Evolutionary conservation across 1,284 basidiomycete genomes (phyloP).

Genomic region (Papiliotrema flavescens): DNA sequence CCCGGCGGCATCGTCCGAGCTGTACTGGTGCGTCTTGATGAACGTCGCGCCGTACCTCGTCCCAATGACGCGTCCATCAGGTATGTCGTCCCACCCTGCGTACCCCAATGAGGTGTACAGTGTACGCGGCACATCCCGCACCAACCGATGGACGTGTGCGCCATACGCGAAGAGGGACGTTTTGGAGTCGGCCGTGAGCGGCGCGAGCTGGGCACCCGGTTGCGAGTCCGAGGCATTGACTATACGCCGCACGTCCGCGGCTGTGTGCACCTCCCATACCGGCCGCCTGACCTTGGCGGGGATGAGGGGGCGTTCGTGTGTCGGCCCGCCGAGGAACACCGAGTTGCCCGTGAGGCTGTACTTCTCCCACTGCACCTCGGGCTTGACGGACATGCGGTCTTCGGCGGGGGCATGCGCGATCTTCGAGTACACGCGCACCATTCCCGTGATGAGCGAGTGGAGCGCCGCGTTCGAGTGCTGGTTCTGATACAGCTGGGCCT

Average conservation of each 20-base stretch:
- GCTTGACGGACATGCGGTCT: constrained; percentile 10
- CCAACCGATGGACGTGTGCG: constrained; percentile 42
- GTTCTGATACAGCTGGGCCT: constrained; percentile 50
- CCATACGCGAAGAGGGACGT: constrained; percentile 50
- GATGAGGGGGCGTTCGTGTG: constrained; percentile 48
- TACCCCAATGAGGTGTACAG: constrained; percentile 20
- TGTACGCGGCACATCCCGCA: constrained; percentile 18
- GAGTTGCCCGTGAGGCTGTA: constrained; percentile 33
- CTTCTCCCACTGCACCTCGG: constrained; percentile 20
- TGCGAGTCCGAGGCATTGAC: constrained; percentile 51
- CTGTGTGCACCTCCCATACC: constrained; percentile 37
- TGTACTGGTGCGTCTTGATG: constrained; percentile 39
- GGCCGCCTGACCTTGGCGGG: constrained; percentile 42
- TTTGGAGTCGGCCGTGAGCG: constrained; percentile 32
- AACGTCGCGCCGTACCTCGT: constrained; percentile 50
- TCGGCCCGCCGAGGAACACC: constrained; percentile 46
- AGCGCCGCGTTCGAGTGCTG: constrained; percentile 47
- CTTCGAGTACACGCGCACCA: constrained; percentile 37
- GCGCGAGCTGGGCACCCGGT: constrained; percentile 49
- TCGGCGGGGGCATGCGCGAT: not conserved
- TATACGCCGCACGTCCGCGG: constrained; percentile 44
- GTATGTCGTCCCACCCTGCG: constrained; percentile 19
- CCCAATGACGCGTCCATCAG: constrained; percentile 46
- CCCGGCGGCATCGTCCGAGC: constrained; percentile 17
- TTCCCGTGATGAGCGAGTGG: constrained; percentile 43